phyloP scores from a whole-genome alignment of 768 basidiomycete genomes.

The Xerocomellus chrysenteron region DNA sequence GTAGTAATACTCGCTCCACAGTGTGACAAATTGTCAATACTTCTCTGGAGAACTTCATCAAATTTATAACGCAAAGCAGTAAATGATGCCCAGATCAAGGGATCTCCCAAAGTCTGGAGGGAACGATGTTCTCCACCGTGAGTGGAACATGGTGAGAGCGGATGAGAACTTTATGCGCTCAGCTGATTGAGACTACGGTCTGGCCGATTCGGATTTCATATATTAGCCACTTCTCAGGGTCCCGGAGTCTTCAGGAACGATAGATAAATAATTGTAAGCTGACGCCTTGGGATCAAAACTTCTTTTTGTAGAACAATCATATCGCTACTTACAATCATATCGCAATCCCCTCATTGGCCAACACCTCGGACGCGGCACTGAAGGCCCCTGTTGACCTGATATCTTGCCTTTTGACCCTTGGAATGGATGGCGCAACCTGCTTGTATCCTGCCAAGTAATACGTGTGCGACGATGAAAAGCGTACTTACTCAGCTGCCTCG shows the following conservation, averaged over 20 bases:
- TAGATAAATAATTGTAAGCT: neutral
- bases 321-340: conserved; percentile 11
- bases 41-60: neutral
- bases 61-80: neutral
- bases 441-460: neutral
- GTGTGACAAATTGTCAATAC: neutral
- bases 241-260: conserved; percentile 15
- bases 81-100: neutral
- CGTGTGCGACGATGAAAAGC: conserved; percentile 1
- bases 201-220: conserved; percentile 6
- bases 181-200: conserved; percentile 5
- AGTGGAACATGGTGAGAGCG: neutral
- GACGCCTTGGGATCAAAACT: conserved; percentile 1
- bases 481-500: neutral
- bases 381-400: conserved; percentile 2
- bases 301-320: conserved; percentile 12
- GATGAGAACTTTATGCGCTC: neutral
- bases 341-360: conserved; percentile 18
- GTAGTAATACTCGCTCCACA: conserved; percentile 17
- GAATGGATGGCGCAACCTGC: conserved; percentile 4
- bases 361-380: conserved; percentile 12
- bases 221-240: conserved; percentile 12
- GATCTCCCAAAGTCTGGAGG: neutral
- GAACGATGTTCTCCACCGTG: neutral
- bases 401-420: neutral